Base-by-base conservation (phyloP, 768 basidiomycete genomes). In the Mycena belliarum region DNA sequence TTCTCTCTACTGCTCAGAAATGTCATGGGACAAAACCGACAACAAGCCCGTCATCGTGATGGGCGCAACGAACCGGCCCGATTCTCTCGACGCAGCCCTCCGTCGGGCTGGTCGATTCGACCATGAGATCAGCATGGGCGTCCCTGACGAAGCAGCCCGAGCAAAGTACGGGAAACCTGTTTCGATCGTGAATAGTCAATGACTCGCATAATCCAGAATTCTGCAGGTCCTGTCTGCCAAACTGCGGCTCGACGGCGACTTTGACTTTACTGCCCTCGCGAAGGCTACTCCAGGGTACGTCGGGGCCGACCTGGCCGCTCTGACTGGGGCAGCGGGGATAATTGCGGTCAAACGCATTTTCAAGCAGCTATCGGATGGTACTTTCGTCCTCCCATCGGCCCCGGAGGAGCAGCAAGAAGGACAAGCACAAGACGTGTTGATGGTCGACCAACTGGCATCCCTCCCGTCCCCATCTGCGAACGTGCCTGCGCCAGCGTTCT, bases 291-390 rank as follows among this genome's bases (percentile, higher is more conserved):
- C 97, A 3, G 97, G 97, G 3, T 99, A 97, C 65, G 95, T 98
- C 14, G 95, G 97, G 26, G 97, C 97, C 0, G 96, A 99, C 75
- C 72, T 98, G 29, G 84, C 91, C 0, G 91, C 95, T 0, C 75
- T 98, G 6, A 92, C 94, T 0, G 91, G 93, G 9, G 94, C 95
- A 21, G 96, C 96, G 2, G 96, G 96, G 2, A 91, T 98, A 52
- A 89, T 94, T 47, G 95, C 97, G 0, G 95, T 98, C 29, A 98
- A 98, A 72, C 84, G 97, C 24, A 97, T 98, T 67, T 98, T 98
- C 73, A 83, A 89, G 61, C 79, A 84, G 63, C 70, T 94, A 10
- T 87, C 89, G 0, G 85, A 88, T 16, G 87, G 85, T 11, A 82
- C 82, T 0, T 70, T 90, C 0, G 71, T 80, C 18, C 77, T 90